These are phyloP conservation scores for Lanmaoa rubissima DNA, from an alignment of 768 basidiomycete species.

Conservation along the genomic window DNA sequence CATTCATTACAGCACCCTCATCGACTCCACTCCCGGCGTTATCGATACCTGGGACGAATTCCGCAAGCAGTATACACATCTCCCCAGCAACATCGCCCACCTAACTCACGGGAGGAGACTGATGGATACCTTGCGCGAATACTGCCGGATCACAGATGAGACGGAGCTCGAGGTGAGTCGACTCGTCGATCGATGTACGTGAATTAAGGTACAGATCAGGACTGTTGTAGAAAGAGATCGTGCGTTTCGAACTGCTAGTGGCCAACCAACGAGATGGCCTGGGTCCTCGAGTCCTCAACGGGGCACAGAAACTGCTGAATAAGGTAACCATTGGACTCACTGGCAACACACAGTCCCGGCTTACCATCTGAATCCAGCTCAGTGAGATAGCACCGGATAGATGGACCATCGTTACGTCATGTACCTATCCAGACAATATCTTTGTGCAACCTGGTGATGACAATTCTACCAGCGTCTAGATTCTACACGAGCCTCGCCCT, in stretches of 20 bases:
- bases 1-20: slow-evolving; percentile 50
- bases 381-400: slow-evolving; percentile 23
- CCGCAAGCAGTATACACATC: slow-evolving; percentile 52
- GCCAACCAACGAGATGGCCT: slow-evolving; percentile 41
- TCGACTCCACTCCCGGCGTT: slow-evolving; percentile 87
- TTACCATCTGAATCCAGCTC: slow-evolving; percentile 19
- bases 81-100: slow-evolving; percentile 53
- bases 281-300: slow-evolving; percentile 64
- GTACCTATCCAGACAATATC: slow-evolving; percentile 27
- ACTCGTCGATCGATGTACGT: neutral
- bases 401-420: slow-evolving; percentile 88
- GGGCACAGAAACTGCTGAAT: slow-evolving; percentile 54
- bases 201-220: neutral
- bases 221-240: slow-evolving; percentile 54
- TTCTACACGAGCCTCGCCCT: slow-evolving; percentile 70
- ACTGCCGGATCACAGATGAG: slow-evolving; percentile 62
- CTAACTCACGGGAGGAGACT: slow-evolving; percentile 75
- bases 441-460: neutral
- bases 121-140: slow-evolving; percentile 69
- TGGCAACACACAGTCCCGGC: neutral
- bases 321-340: slow-evolving; percentile 38
- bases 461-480: slow-evolving; percentile 55
- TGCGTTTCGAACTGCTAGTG: slow-evolving; percentile 77
- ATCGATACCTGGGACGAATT: slow-evolving; percentile 74
- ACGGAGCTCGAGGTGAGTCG: slow-evolving; percentile 50